Conservation (phyloP, 495 filamentous ascomycete species). For the Cairneyella variabilis region DNA sequence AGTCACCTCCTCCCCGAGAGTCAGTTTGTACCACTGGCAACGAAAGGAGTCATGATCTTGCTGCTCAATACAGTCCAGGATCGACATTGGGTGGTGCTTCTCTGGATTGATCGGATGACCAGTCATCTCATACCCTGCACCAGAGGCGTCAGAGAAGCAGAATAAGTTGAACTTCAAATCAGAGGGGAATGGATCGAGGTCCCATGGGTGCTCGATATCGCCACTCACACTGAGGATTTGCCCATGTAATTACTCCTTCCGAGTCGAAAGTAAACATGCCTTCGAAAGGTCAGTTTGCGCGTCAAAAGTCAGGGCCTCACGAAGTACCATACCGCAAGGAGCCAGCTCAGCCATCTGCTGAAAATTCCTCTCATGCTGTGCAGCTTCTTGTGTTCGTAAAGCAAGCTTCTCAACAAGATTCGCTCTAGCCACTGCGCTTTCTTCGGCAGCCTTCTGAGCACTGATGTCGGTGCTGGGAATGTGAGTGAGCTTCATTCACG, state of each 20-base stretch:
- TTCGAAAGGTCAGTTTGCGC: conserved; percentile 26
- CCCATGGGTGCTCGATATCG: not conserved
- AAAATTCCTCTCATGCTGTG: conserved; percentile 64
- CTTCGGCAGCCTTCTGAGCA: conserved; percentile 17
- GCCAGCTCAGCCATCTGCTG: conserved; percentile 70
- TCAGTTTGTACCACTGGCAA: conserved; percentile 50
- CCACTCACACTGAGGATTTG: conserved; percentile 40
- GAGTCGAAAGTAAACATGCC: conserved; percentile 68
- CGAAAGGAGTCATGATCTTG: conserved; percentile 52
- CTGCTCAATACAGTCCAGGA: conserved; percentile 60
- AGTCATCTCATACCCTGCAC: conserved; percentile 24
- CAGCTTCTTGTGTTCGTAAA: conserved; percentile 59
- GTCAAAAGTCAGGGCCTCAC: not conserved
- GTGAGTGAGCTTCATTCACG: not conserved
- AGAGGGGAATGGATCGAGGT: not conserved
- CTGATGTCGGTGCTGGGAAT: conserved; percentile 16
- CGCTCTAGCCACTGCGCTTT: conserved; percentile 56
- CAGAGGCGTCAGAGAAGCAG: not conserved
- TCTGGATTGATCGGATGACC: conserved; percentile 18
- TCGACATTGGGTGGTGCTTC: conserved; percentile 30
- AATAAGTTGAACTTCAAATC: too few species aligned
- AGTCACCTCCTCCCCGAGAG: conserved; percentile 49
- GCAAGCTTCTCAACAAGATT: conserved; percentile 62
- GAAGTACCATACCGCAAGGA: conserved; percentile 31
- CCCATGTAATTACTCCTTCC: conserved; percentile 57